Percentiles rank a stretch among this genome's conserved stretches.
phyloP scores from a whole-genome alignment of 345 rosid genomes.

The Turnera subulata region DNA sequence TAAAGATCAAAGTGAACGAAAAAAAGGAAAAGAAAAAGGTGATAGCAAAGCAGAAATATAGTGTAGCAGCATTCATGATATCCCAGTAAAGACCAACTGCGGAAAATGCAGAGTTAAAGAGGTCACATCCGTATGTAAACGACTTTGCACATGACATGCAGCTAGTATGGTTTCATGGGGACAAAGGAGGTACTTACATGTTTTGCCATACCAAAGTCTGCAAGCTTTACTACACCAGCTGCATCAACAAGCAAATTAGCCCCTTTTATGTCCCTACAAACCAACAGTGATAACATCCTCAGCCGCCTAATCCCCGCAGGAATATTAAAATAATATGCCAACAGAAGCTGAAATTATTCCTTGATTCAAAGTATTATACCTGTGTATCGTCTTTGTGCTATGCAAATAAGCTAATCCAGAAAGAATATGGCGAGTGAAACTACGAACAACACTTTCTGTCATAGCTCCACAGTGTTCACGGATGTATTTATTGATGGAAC shows the following conservation, averaged over 20 bases:
- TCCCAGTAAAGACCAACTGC: no score
- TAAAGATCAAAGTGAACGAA: no score
- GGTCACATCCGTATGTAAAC: no score
- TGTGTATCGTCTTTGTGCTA: conserved; percentile 81
- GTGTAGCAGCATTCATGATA: no score
- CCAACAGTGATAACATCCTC: conserved; percentile 12
- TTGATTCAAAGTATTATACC: conserved; percentile 3
- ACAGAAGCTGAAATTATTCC: not conserved
- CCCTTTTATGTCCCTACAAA: conserved; percentile 90
- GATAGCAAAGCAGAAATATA: no score
- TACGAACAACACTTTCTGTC: conserved; percentile 85
- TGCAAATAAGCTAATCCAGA: conserved; percentile 91
- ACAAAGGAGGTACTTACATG: conserved; percentile 51
- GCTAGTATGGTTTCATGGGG: not conserved
- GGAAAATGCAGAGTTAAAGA: no score
- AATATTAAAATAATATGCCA: not conserved
- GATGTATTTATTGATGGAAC: conserved; percentile 79
- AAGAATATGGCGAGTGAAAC: conserved; percentile 89
- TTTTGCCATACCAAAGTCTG: conserved; percentile 98
- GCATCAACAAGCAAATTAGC: conserved; percentile 98
- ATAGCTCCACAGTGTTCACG: conserved; percentile 91
- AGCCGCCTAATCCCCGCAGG: conserved; percentile 10
- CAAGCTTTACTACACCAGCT: conserved; percentile 89
- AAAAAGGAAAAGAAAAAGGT: conserved; percentile 1
- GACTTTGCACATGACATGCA: no score